A percentile compares a stretch with the other conserved stretches of the same genome.
These are phyloP conservation scores for Colletotrichum navitas DNA, from an alignment of 2,329 filamentous ascomycete genomes.

Conservation along the genomic window DNA sequence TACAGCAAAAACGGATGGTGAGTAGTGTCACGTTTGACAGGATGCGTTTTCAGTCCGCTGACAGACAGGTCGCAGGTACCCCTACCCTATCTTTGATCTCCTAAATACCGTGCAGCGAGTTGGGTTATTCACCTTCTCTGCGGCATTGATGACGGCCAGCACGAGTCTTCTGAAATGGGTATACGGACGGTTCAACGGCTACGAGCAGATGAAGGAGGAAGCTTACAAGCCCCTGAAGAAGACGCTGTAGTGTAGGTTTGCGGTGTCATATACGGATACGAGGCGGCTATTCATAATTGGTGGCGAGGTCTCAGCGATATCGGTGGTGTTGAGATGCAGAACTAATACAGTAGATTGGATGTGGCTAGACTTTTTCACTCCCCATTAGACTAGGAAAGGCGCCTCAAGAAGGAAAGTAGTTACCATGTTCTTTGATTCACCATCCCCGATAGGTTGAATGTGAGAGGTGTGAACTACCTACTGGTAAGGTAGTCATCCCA, in stretches of 20 bases:
- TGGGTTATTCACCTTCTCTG: slow-evolving; percentile 77
- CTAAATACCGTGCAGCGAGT: slow-evolving; percentile 75
- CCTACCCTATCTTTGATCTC: slow-evolving; percentile 85
- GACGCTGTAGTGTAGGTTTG: slow-evolving; percentile 33
- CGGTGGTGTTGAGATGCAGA: slow-evolving; percentile 10
- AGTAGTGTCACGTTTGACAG: slow-evolving; percentile 25
- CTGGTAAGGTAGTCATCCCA: not conserved
- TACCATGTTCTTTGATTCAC: slow-evolving; percentile 14
- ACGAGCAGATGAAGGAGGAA: slow-evolving; percentile 55
- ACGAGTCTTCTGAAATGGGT: slow-evolving; percentile 77
- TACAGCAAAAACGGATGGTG: slow-evolving; percentile 75
- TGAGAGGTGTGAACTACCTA: slow-evolving; percentile 1
- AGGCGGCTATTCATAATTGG: not conserved
- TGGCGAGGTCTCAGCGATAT: slow-evolving; percentile 11
- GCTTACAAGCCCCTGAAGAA: slow-evolving; percentile 51
- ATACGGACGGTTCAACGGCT: slow-evolving; percentile 76
- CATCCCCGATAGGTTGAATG: slow-evolving; percentile 20
- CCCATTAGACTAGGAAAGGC: not conserved
- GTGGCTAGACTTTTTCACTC: not conserved
- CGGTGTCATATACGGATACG: not conserved
- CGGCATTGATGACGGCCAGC: slow-evolving; percentile 77
- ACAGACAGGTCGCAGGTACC: slow-evolving; percentile 69
- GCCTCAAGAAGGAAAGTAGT: slow-evolving; percentile 1
- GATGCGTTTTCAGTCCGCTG: slow-evolving; percentile 45
- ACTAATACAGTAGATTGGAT: slow-evolving; percentile 8